Evolutionary conservation across 306 rosid species (phyloP).

Genomic region (Begonia fuchsioides): DNA sequence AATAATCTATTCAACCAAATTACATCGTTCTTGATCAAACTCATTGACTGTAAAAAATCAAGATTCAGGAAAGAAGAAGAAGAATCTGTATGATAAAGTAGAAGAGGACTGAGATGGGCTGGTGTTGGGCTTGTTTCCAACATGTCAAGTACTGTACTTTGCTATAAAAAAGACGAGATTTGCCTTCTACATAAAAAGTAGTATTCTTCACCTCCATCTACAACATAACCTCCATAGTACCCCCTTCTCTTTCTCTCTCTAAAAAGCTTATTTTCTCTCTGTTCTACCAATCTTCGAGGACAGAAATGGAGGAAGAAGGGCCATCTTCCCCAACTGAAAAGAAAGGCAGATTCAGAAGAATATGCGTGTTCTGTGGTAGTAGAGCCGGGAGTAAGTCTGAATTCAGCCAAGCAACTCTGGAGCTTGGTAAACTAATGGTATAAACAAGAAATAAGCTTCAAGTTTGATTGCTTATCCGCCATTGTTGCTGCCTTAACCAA

Average conservation of each 20-base stretch:
- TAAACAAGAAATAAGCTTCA: not conserved
- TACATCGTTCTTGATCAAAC: too few species aligned
- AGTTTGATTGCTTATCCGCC: too few species aligned
- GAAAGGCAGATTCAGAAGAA: conserved; percentile 31
- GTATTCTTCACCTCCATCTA: conserved; percentile 13
- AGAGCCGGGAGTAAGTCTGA: conserved; percentile 38
- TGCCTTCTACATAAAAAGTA: not conserved
- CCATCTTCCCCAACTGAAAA: conserved; percentile 15
- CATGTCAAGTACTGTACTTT: conserved; percentile 5
- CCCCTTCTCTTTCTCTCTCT: conserved; percentile 8
- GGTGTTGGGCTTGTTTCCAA: too few species aligned
- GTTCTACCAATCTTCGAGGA: conserved; percentile 4
- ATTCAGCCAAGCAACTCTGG: conserved; percentile 42
- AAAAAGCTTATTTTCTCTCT: not conserved
- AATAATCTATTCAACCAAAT: not conserved
- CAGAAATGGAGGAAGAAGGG: conserved; percentile 32
- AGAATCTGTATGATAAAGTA: too few species aligned
- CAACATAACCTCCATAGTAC: conserved; percentile 4
- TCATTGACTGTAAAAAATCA: too few species aligned
- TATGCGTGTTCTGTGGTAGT: conserved; percentile 65
- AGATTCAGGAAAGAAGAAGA: too few species aligned
- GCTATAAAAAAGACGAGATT: not conserved
- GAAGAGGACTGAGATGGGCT: too few species aligned
- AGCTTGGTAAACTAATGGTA: conserved; percentile 52
- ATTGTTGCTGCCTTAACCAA: too few species aligned